These are phyloP conservation scores for Venturia carpophila DNA, from an alignment of 2,329 filamentous ascomycete species.

Conservation along the genomic window DNA sequence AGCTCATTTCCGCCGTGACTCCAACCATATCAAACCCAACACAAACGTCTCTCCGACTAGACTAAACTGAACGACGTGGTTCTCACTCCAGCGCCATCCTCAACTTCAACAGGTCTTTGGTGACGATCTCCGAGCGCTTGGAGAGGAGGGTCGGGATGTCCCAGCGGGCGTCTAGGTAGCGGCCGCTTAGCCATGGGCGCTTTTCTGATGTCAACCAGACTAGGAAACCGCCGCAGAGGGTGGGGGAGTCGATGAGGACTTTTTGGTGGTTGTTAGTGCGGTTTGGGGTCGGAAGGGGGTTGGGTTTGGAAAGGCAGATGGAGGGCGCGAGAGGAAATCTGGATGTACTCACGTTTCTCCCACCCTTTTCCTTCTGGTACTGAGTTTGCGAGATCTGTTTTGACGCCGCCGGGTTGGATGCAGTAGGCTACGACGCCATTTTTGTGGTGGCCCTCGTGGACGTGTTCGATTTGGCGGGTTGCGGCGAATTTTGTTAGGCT, in stretches of 20 bases:
- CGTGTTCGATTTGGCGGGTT: slow-evolving; percentile 32
- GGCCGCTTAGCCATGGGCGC: slow-evolving; percentile 12
- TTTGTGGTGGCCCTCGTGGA: slow-evolving; percentile 35
- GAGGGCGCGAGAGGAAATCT: neutral
- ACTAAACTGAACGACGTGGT: no score
- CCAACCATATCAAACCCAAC: no score
- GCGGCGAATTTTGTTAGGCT: slow-evolving; percentile 18
- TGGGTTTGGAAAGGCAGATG: no score
- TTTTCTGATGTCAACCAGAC: slow-evolving; percentile 18
- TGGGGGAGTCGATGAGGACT: slow-evolving; percentile 13
- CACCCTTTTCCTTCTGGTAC: slow-evolving; percentile 17
- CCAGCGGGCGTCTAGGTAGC: slow-evolving; percentile 17
- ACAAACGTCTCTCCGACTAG: neutral
- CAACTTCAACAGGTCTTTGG: slow-evolving; percentile 17
- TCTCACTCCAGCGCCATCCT: slow-evolving; percentile 10
- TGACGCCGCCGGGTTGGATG: slow-evolving; percentile 28
- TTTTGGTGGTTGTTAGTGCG: neutral
- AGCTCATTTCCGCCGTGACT: no score
- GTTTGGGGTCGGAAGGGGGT: no score
- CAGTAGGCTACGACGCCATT: slow-evolving; percentile 24
- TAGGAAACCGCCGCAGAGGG: slow-evolving; percentile 7
- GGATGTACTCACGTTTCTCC: slow-evolving; percentile 12
- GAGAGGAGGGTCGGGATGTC: slow-evolving; percentile 15
- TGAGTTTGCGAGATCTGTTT: slow-evolving; percentile 20
- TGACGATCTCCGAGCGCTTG: slow-evolving; percentile 4